Evolutionary conservation across 164 flowering plant species (phyloP).

Genomic region (Saururus chinensis): DNA sequence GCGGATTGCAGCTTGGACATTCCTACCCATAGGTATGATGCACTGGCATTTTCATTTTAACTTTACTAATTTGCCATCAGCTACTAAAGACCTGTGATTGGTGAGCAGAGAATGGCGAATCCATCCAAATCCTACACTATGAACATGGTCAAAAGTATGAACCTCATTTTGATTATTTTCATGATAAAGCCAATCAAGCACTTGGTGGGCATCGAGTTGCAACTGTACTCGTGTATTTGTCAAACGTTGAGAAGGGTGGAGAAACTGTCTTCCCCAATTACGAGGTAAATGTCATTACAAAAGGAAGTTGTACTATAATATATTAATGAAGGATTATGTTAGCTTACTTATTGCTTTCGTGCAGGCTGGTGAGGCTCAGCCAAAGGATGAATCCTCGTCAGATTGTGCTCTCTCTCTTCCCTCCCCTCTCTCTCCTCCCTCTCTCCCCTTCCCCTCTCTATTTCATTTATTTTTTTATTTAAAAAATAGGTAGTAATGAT

Average conservation of each 20-base stretch:
- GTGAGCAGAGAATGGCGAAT: constrained; percentile 80
- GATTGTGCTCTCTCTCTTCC: too few relatives aligned
- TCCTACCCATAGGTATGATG: constrained; percentile 60
- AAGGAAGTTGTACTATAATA: not conserved
- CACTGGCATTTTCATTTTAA: not conserved
- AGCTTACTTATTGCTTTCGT: not conserved
- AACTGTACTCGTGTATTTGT: constrained; percentile 88
- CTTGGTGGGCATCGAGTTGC: constrained; percentile 93
- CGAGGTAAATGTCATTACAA: constrained; percentile 37
- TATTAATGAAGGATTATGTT: not conserved
- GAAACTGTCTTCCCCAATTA: constrained; percentile 85
- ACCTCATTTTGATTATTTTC: constrained; percentile 88
- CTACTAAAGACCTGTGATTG: not conserved
- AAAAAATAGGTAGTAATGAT: too few relatives aligned
- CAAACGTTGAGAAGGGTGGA: constrained; percentile 91
- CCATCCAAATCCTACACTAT: constrained; percentile 87
- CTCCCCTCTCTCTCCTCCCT: too few relatives aligned
- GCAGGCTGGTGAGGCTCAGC: constrained; percentile 36
- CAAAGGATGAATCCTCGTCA: constrained; percentile 51
- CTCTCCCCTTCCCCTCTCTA: too few relatives aligned
- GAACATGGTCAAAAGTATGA: constrained; percentile 90
- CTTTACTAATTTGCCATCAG: not conserved
- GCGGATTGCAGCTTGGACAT: constrained; percentile 72
- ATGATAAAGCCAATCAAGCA: constrained; percentile 60
- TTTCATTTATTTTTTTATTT: too few relatives aligned